Evolutionary conservation across 1,284 basidiomycete genomes (phyloP), one percentile per base, ranked within the genome.

Genomic region (Chalciporus sp.): DNA sequence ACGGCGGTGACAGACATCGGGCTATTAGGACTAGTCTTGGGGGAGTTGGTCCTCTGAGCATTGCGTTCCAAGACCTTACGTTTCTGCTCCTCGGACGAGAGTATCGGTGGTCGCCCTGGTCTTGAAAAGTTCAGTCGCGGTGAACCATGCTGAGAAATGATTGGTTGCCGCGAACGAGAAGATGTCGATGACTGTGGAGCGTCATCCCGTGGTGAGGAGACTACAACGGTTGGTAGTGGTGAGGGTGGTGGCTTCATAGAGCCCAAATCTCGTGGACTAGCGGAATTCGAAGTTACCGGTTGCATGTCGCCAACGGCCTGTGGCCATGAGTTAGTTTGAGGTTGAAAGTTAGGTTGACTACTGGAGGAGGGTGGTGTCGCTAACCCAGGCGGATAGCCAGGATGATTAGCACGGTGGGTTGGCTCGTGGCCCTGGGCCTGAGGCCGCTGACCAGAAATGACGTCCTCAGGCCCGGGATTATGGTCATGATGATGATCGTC

Each of bases 31-130:
- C 64, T 60, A 31, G 57, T 62, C 19, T 56, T 54, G 14, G 71
- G 62, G 28, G 61, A 61, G 43, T 58, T 58, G 5, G 45, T 43
- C 43, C 76, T 70, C 44, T 68, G 72, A 26, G 75, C 67, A 64
- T 87, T 86, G 40, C 86, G 75, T 64, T 85, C 78, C 40, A 88
- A 70, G 10, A 88, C 86, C 51, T 74, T 74, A 33, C 77, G 75
- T 60, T 88, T 88, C 60, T 78, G 74, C 44, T 82, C 81, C 50
- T 81, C 79, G 40, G 78, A 73, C 14, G 72, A 70, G 26, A 76
- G 68, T 56, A 73, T 69, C 23, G 72, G 70, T n/a, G 78, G 76
- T 40, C 79, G 76, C 48, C 75, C 75, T 43, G 83, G 83, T 49
- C 80, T 72, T 19, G 84, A 85, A 61, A 82, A 84, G 62, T 85